These are phyloP conservation scores for Coemansia aciculifera DNA, from an alignment of 192 early-diverging fungal genomes.

Conservation along the genomic window DNA sequence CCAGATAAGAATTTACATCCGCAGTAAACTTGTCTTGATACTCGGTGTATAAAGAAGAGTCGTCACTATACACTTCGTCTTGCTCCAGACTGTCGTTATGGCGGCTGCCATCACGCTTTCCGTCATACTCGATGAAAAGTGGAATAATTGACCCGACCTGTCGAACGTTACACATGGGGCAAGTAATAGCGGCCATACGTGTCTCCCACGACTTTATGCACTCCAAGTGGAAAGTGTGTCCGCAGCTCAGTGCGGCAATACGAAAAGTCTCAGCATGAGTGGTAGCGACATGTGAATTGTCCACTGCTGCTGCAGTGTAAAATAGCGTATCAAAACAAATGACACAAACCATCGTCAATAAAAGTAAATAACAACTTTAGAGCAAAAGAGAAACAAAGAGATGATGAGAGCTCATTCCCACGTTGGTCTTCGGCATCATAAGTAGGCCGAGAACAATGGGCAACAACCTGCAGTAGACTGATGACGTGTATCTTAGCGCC, in stretches of 20 bases:
- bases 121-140: not conserved
- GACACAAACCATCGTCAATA: not conserved
- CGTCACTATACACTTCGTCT: not conserved
- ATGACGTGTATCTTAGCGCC: not conserved
- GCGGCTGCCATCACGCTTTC: not conserved
- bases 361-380: not conserved
- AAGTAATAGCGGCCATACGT: not conserved
- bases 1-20: not conserved
- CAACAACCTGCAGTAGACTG: not conserved
- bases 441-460: not conserved
- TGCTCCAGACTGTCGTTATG: not conserved
- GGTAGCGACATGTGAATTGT: not conserved
- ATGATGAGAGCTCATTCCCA: not conserved
- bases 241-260: not conserved
- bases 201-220: not conserved
- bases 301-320: not conserved
- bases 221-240: constrained; percentile 1
- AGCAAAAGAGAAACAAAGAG: not conserved
- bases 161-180: not conserved
- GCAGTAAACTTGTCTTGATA: not conserved
- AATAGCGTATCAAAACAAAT: not conserved
- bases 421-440: too few relatives aligned
- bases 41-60: not conserved
- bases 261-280: not conserved
- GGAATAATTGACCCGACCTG: not conserved